Evolutionary conservation across 2,329 filamentous ascomycete genomes (phyloP).

Genomic region (Arthrobotrys sinensis): DNA sequence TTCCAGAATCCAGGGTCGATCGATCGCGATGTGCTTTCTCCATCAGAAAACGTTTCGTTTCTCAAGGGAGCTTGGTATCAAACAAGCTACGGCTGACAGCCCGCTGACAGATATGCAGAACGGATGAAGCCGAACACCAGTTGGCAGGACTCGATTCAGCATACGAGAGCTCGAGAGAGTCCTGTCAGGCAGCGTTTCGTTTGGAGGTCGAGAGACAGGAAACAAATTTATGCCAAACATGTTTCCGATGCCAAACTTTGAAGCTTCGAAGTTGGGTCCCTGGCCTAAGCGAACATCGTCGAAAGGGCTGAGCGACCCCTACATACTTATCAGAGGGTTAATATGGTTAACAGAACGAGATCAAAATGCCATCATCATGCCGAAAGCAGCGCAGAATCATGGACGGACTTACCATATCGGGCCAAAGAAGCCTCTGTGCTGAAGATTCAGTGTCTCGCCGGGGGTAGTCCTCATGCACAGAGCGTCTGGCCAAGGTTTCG

Average conservation of each 20-base stretch:
- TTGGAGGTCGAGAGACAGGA: constrained; percentile 46
- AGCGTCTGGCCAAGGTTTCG: constrained; percentile 61
- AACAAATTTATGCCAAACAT: constrained; percentile 56
- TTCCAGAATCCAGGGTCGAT: constrained; percentile 22
- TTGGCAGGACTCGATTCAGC: constrained; percentile 4
- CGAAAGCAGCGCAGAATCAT: constrained; percentile 41
- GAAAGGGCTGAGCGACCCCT: constrained; percentile 15
- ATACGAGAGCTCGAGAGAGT: background rate
- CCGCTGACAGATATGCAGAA: constrained; percentile 10
- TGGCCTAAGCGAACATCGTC: constrained; percentile 24
- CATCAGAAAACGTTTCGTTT: constrained; percentile 50
- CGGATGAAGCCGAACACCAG: background rate
- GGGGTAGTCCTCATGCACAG: constrained; percentile 54
- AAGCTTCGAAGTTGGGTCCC: constrained; percentile 14
- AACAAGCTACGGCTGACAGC: constrained; percentile 4
- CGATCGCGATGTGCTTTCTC: constrained; percentile 33
- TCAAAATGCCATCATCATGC: constrained; percentile 36
- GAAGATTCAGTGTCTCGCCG: constrained; percentile 36
- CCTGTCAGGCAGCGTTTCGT: constrained; percentile 43
- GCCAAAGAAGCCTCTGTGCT: constrained; percentile 10
- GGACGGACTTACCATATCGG: constrained; percentile 41
- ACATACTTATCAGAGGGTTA: constrained; percentile 20
- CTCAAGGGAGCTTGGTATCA: constrained; percentile 6
- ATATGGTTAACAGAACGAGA: constrained; percentile 15
- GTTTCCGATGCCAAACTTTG: constrained; percentile 22